Base-by-base conservation (phyloP, 139 green algal genomes). In the Desmodesmus armatus region DNA sequence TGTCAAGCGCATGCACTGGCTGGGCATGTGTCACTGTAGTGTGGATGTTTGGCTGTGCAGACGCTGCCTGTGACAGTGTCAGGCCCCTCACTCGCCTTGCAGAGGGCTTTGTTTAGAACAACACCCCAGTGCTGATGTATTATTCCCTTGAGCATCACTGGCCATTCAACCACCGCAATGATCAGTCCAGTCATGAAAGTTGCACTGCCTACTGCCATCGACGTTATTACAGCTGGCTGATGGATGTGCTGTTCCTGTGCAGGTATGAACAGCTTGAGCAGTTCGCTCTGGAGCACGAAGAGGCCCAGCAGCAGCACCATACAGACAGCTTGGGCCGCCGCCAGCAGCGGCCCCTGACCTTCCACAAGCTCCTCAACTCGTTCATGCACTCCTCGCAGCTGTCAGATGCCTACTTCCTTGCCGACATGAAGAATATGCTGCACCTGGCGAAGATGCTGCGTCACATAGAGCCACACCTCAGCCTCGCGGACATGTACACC, bases 211-310 rank as follows among this genome's bases (percentile, higher is more conserved):
- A n/a, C n/a, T n/a, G n/a, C n/a, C n/a, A n/a, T n/a, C n/a, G n/a
- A n/a, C n/a, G n/a, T n/a, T n/a, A n/a, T n/a, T n/a, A n/a, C n/a
- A n/a, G n/a, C n/a, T n/a, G n/a, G n/a, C n/a, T n/a, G n/a, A n/a
- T n/a, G n/a, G n/a, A n/a, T n/a, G n/a, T n/a, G n/a, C 21, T 23
- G 9, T 35, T 23, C 29, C n/a, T 44, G 13, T 47, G 51, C 55
- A 82, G 76, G 25, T 82, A 35, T 55, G 53, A 82, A 37, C 76
- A 82, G 55, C 55, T 82, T 21, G 76, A 82, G 76, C 41, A 31
- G 55, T 82, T 37, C 6, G 69, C 69, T 1, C 69, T 69, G 11
- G 27, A 33, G 5, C 5, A 29, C 60, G n/a, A 69, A 17, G 11
- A 69, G 60, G 11, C 19, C 11, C 11, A 29, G 29, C 71, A 60